phyloP scores from a whole-genome alignment of 805 yeast species.

The Clavispora carvajalis region DNA sequence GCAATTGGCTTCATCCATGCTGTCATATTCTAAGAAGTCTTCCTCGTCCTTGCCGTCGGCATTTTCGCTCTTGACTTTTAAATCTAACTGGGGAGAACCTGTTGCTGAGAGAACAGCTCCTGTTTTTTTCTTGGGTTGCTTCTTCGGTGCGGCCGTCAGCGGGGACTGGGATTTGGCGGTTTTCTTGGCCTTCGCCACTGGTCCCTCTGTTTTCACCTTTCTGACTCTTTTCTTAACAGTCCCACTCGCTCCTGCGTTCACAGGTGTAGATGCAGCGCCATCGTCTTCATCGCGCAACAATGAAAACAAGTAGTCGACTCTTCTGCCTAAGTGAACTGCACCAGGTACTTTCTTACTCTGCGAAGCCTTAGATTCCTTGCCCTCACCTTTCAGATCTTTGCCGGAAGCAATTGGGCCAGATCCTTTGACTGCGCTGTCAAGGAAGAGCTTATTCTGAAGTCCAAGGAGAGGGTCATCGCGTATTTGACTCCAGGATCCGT shows the following conservation, averaged over 20 bases:
- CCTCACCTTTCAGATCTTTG: slow-evolving; percentile 13
- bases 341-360: slow-evolving; percentile 71
- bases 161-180: slow-evolving; percentile 16
- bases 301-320: slow-evolving; percentile 79
- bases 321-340: slow-evolving; percentile 84
- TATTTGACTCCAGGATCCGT: slow-evolving; percentile 91
- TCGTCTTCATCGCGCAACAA: slow-evolving; percentile 60
- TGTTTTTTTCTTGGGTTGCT: slow-evolving; percentile 9
- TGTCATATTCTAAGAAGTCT: slow-evolving; percentile 52
- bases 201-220: slow-evolving; percentile 16
- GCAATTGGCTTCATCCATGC: slow-evolving; percentile 74
- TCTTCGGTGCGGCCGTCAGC: slow-evolving; percentile 12
- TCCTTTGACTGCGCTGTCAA: slow-evolving; percentile 35
- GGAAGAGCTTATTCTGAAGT: slow-evolving; percentile 75
- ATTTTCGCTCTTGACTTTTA: slow-evolving; percentile 20
- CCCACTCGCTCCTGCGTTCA: slow-evolving; percentile 4
- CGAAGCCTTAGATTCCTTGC: slow-evolving; percentile 22
- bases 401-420: neutral
- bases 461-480: slow-evolving; percentile 93
- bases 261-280: slow-evolving; percentile 9
- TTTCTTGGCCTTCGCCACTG: slow-evolving; percentile 15
- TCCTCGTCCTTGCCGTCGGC: slow-evolving; percentile 9
- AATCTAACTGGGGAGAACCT: slow-evolving; percentile 7
- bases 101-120: slow-evolving; percentile 3
- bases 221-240: slow-evolving; percentile 14